Evolutionary conservation across 495 filamentous ascomycete species (phyloP).

Genomic region (Saxophila tyrrhenica): DNA sequence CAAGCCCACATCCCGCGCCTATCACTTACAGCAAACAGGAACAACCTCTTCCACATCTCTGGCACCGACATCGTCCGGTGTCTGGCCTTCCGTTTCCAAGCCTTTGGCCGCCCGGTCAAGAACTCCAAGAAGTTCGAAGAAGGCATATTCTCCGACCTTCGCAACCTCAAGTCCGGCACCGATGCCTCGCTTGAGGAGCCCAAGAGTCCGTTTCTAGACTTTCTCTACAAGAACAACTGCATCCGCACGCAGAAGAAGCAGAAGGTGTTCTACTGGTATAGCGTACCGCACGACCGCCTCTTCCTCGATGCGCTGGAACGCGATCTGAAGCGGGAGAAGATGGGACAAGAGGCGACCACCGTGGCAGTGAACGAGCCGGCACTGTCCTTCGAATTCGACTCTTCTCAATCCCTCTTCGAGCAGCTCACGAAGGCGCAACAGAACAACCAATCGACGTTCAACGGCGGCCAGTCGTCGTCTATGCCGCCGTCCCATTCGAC

Average conservation of each 20-base stretch:
- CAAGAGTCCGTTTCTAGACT: slow-evolving; percentile 95
- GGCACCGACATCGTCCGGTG: slow-evolving; percentile 98
- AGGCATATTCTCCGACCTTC: slow-evolving; percentile 96
- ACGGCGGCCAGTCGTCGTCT: slow-evolving; percentile 59
- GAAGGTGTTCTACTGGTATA: slow-evolving; percentile 99
- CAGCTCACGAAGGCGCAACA: slow-evolving; percentile 99
- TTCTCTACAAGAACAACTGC: slow-evolving; percentile 99
- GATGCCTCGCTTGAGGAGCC: slow-evolving; percentile 98
- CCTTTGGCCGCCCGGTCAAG: slow-evolving; percentile 94
- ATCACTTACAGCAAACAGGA: slow-evolving; percentile 45
- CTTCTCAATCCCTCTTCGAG: slow-evolving; percentile 96
- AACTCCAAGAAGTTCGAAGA: slow-evolving; percentile 99
- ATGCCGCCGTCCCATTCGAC: slow-evolving; percentile 61
- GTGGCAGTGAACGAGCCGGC: slow-evolving; percentile 93
- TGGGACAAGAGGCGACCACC: slow-evolving; percentile 95
- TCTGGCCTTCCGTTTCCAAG: slow-evolving; percentile 95
- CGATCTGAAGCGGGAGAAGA: slow-evolving; percentile 97
- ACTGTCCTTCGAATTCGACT: slow-evolving; percentile 96
- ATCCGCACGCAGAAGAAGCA: slow-evolving; percentile 99
- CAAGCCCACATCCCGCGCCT: background rate
- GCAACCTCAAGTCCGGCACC: slow-evolving; percentile 94
- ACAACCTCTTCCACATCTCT: slow-evolving; percentile 97
- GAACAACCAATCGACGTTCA: slow-evolving; percentile 93
- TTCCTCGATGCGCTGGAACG: slow-evolving; percentile 96
- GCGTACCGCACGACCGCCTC: slow-evolving; percentile 91